Evolutionary conservation across 352 stramenopile genomes (phyloP).

Genomic region (Peronospora belbahrii): DNA sequence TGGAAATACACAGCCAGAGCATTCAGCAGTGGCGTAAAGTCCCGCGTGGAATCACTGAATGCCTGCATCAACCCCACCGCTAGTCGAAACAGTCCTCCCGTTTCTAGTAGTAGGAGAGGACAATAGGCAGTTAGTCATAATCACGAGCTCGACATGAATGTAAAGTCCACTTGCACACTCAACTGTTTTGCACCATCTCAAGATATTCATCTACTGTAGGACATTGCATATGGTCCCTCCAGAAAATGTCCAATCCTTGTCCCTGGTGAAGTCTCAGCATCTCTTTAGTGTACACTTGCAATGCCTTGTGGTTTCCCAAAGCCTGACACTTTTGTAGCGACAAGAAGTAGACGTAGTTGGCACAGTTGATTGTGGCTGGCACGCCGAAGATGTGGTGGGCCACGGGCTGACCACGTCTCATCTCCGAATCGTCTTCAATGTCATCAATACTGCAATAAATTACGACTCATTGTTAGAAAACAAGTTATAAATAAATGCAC

Average conservation of each 20-base stretch:
- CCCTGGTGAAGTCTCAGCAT: constrained; percentile 93
- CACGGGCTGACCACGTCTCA: constrained; percentile 90
- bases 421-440: constrained; percentile 96
- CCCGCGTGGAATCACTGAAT: constrained; percentile 57
- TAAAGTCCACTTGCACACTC: no score
- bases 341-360: constrained; percentile 98
- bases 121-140: neutral
- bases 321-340: constrained; percentile 89
- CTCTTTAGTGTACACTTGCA: constrained; percentile 91
- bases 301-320: constrained; percentile 74
- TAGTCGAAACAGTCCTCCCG: constrained; percentile 93
- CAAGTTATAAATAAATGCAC: neutral
- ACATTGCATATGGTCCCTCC: constrained; percentile 86
- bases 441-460: constrained; percentile 86
- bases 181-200: constrained; percentile 93
- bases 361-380: constrained; percentile 94
- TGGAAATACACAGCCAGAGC: constrained; percentile 96
- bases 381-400: constrained; percentile 95
- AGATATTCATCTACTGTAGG: constrained; percentile 90
- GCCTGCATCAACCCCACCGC: constrained; percentile 92
- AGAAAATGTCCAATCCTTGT: constrained; percentile 94
- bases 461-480: neutral
- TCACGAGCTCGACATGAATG: no score
- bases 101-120: constrained; percentile 52
- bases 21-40: constrained; percentile 90